Evolutionary conservation across 2,329 filamentous ascomycete species (phyloP), one percentile per base, ranked within the genome.

Genomic region (Hymenoscyphus infarciens): DNA sequence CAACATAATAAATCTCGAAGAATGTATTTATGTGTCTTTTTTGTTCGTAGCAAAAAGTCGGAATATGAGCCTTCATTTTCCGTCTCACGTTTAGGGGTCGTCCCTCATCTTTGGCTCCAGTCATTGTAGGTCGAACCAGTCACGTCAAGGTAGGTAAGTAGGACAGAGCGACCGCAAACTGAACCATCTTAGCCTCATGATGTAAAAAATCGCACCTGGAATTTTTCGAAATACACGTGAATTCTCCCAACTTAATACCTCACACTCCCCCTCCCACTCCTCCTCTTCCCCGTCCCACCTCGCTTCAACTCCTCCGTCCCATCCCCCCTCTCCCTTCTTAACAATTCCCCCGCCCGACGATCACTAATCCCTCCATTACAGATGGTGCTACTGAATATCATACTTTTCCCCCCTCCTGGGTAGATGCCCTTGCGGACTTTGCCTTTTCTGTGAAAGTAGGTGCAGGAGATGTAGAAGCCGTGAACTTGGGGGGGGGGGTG

Each of bases 361-460:
- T 64, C 60, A 60, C 64, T 69, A 13, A 63, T 64, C 66, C 87
- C 87, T 6, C 88, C 88, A 10, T 80, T 85, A 77, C 91, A 87
- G 16, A 92, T 83, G 52, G 83, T 83, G 38, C 88, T 81, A 69
- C 86, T 90, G 74, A 87, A 93, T n/a, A 93, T 83, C 31, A 87
- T 87, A 0, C 87, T 84, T 3, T 88, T 88, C 8, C 8, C 10
- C 2, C 77, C 73, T 1, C 79, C 78, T 13, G 82, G 77, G 62
- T 81, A 80, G 10, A 80, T 78, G 2, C 89, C 89, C 27, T 67
- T 68, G 19, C 80, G 76, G 1, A 82, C 81, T 73, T 87, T 69
- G 1, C 57, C 81, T 70, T 90, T 86, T 64, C 88, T 87, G 71
- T 90, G 84, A 75, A 88, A 93, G 78, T 93, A 96, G 61, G 95